Evolutionary conservation across 2,329 filamentous ascomycete species (phyloP).

Genomic region (Botryotinia narcissicola): DNA sequence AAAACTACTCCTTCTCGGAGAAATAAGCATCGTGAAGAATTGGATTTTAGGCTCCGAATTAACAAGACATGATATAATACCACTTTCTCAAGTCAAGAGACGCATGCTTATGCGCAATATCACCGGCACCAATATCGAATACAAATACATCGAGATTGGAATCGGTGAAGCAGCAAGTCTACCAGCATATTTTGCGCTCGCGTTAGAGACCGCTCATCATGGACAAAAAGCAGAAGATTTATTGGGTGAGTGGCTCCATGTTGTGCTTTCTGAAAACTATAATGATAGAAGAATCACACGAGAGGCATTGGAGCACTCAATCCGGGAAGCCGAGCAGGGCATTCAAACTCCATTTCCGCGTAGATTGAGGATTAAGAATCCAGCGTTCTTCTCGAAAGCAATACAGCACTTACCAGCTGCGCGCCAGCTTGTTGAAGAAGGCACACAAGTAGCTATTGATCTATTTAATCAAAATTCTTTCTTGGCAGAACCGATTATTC

Average conservation of each 20-base stretch:
- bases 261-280: not conserved
- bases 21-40: not conserved
- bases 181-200: not conserved
- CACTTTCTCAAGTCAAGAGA: not conserved
- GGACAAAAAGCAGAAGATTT: not conserved
- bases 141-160: not conserved
- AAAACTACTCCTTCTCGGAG: not conserved
- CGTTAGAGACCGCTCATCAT: not conserved
- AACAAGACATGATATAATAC: not conserved
- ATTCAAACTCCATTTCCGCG: not conserved
- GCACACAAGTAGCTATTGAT: not conserved
- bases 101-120: not conserved
- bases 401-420: not conserved
- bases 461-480: not conserved
- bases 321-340: not conserved
- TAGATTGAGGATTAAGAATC: not conserved
- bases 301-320: not conserved
- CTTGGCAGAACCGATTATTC: not conserved
- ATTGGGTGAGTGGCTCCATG: not conserved
- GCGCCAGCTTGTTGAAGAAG: not conserved
- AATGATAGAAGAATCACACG: not conserved
- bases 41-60: not conserved
- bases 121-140: not conserved
- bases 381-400: not conserved
- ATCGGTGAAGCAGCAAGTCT: not conserved